A percentile compares a stretch with the other conserved stretches of the same genome.
These are phyloP conservation scores for Zygotorulaspora sp. DNA, from an alignment of 805 yeast species.

Conservation along the genomic window DNA sequence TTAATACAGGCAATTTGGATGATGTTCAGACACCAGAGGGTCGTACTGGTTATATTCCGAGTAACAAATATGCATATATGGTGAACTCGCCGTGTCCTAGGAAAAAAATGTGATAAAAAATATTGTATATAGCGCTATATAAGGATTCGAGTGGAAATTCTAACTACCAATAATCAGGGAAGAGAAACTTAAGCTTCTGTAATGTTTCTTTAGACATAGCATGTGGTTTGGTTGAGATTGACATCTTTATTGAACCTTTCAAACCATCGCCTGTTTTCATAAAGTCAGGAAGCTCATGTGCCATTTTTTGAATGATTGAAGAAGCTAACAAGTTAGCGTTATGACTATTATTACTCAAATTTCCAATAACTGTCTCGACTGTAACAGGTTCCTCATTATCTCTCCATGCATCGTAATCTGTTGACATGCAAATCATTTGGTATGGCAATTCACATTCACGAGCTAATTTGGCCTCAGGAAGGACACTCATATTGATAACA, in stretches of 20 bases:
- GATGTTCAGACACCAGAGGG: slow-evolving; percentile 7
- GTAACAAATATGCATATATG: slow-evolving; percentile 34
- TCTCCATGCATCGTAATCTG: slow-evolving; percentile 99
- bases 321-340: slow-evolving; percentile 81
- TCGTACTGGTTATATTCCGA: slow-evolving; percentile 32
- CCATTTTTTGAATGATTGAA: slow-evolving; percentile 60
- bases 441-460: slow-evolving; percentile 95
- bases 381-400: slow-evolving; percentile 94
- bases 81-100: slow-evolving; percentile 34
- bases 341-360: slow-evolving; percentile 77
- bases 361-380: slow-evolving; percentile 93
- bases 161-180: slow-evolving; percentile 84
- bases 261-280: slow-evolving; percentile 68
- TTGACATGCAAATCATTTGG: slow-evolving; percentile 98
- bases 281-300: slow-evolving; percentile 48
- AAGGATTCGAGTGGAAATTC: slow-evolving; percentile 3
- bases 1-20: not conserved
- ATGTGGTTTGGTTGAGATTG: slow-evolving; percentile 71
- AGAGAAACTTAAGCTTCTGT: slow-evolving; percentile 77
- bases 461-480: slow-evolving; percentile 97
- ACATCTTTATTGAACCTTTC: slow-evolving; percentile 68
- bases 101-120: slow-evolving; percentile 16
- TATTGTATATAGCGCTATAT: not conserved
- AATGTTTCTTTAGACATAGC: slow-evolving; percentile 71
- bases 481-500: slow-evolving; percentile 92